phyloP scores from a whole-genome alignment of 345 rosid species.

The Excoecaria cochinchinensis region DNA sequence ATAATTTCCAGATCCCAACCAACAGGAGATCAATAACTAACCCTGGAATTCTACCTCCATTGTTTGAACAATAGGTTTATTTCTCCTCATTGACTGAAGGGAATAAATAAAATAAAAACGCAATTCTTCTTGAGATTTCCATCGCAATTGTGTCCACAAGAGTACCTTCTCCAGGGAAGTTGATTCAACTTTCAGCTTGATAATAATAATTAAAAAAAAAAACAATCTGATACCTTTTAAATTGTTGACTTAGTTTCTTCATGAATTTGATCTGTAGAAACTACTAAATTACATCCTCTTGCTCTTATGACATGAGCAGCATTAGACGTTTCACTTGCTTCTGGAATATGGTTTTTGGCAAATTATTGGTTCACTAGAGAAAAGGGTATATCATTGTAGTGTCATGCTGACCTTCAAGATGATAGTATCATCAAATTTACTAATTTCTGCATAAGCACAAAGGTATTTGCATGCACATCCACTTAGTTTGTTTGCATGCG shows the following conservation, averaged over 20 bases:
- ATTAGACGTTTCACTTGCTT: not conserved
- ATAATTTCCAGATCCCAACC: not conserved
- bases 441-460: not conserved
- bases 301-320: not conserved
- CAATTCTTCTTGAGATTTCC: not conserved
- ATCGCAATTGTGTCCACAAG: not conserved
- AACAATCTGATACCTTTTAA: not conserved
- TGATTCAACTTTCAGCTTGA: not conserved
- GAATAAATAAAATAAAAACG: not conserved
- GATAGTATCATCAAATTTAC: not conserved
- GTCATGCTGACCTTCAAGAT: not conserved
- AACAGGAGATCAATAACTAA: not conserved
- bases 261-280: not conserved
- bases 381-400: not conserved
- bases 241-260: not conserved
- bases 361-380: not conserved
- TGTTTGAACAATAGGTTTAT: not conserved
- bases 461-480: not conserved
- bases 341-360: not conserved
- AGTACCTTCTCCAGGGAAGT: not conserved
- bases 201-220: not conserved
- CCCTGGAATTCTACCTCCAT: slow-evolving; percentile 6
- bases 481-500: not conserved
- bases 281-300: not conserved
- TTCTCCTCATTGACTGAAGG: not conserved